Conservation (phyloP, 768 basidiomycete species). For the Mycena alexandri region DNA sequence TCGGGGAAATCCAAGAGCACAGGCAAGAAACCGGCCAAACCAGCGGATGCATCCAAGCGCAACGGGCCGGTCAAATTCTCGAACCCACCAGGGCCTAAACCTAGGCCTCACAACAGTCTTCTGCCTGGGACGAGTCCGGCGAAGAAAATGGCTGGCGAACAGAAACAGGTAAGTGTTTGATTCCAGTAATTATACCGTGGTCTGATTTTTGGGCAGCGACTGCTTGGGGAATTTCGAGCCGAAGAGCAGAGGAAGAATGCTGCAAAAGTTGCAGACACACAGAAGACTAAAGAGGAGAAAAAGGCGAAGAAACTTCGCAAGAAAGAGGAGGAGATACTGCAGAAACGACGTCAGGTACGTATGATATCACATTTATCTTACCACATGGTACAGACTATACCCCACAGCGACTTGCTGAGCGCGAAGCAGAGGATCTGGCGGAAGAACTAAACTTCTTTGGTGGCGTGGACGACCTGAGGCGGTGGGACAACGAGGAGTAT, state of each 20-base stretch:
- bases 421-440: slow-evolving; percentile 2
- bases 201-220: not conserved
- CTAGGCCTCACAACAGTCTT: slow-evolving; percentile 7
- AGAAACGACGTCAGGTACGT: not conserved
- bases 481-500: not conserved
- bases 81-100: not conserved
- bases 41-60: not conserved
- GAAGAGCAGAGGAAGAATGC: not conserved
- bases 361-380: not conserved
- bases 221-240: too few relatives aligned
- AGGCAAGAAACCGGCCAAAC: not conserved
- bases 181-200: not conserved
- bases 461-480: not conserved
- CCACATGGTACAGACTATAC: not conserved
- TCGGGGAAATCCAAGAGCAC: not conserved
- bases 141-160: not conserved
- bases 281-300: not conserved
- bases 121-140: slow-evolving; percentile 1
- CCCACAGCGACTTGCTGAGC: not conserved
- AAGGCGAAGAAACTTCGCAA: not conserved
- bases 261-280: too few relatives aligned
- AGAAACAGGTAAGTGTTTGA: not conserved
- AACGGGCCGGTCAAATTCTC: slow-evolving; percentile 8
- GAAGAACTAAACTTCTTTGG: not conserved
- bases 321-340: not conserved